These are phyloP conservation scores for Knufia fluminis DNA, from an alignment of 2,329 filamentous ascomycete genomes.

Conservation along the genomic window DNA sequence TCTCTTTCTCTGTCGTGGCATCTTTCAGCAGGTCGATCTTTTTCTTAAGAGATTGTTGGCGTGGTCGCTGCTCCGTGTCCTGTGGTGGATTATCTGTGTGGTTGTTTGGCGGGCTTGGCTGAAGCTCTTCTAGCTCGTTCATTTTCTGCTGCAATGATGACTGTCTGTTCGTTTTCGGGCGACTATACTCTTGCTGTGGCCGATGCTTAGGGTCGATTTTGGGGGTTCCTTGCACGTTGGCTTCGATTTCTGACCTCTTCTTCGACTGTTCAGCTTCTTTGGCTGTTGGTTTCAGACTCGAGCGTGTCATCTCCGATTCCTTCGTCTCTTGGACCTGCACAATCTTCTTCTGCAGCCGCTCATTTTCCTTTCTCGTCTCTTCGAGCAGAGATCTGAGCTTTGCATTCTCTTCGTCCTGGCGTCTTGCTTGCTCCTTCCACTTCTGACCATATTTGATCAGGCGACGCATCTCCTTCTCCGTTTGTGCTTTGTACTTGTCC, in stretches of 20 bases:
- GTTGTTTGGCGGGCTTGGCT: too few species aligned
- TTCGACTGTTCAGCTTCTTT: background rate
- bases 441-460: constrained; percentile 43
- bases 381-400: constrained; percentile 15
- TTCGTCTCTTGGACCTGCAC: background rate
- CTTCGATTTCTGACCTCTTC: background rate
- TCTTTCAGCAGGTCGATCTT: background rate
- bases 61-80: background rate
- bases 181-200: too few species aligned
- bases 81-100: background rate
- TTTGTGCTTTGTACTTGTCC: constrained; percentile 48
- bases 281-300: background rate
- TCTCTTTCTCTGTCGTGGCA: background rate
- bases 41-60: background rate
- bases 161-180: background rate
- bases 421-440: constrained; percentile 19
- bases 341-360: constrained; percentile 1
- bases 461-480: constrained; percentile 51
- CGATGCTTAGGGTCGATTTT: background rate
- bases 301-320: background rate
- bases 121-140: background rate
- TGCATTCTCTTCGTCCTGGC: constrained; percentile 18
- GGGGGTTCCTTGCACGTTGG: background rate
- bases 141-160: background rate
- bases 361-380: constrained; percentile 10